These are phyloP conservation scores for Keithomyces neogunnii DNA, from an alignment of 2,329 filamentous ascomycete species.

Conservation along the genomic window DNA sequence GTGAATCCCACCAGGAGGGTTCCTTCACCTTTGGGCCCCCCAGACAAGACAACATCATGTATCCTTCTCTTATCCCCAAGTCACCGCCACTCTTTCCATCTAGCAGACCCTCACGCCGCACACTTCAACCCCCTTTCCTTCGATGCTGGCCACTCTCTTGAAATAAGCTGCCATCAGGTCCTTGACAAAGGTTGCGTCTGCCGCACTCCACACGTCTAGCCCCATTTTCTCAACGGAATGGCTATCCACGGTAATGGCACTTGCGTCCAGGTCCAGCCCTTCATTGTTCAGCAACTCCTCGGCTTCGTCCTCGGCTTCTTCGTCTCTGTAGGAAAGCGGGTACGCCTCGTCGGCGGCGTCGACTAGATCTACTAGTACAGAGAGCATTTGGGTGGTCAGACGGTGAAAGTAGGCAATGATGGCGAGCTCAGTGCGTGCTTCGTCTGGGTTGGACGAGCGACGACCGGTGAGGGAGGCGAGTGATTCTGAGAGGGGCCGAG, in stretches of 20 bases:
- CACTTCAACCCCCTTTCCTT: conserved; percentile 64
- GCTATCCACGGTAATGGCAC: conserved; percentile 47
- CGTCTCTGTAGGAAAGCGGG: conserved; percentile 21
- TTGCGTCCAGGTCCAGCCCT: conserved; percentile 25
- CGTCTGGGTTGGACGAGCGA: conserved; percentile 24
- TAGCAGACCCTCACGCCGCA: conserved; percentile 65
- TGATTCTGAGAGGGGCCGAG: conserved; percentile 32
- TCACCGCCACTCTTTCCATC: background rate
- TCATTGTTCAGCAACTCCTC: conserved; percentile 15
- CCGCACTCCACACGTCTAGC: conserved; percentile 66
- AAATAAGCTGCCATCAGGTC: conserved; percentile 60
- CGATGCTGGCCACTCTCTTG: conserved; percentile 51
- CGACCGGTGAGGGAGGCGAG: conserved; percentile 34
- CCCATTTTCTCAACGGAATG: conserved; percentile 64
- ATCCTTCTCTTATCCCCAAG: too few relatives aligned
- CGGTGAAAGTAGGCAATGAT: conserved; percentile 78
- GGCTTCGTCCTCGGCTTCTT: conserved; percentile 22
- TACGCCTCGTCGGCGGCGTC: conserved; percentile 37
- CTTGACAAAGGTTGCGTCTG: conserved; percentile 60
- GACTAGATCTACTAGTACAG: conserved; percentile 53
- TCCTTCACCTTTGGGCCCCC: too few relatives aligned
- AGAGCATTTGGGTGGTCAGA: conserved; percentile 58
- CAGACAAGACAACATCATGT: too few relatives aligned
- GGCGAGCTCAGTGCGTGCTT: conserved; percentile 54
- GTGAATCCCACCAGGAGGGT: too few relatives aligned